Base-by-base conservation (phyloP, 2,329 filamentous ascomycete genomes). In the Teratosphaeria nubilosa region DNA sequence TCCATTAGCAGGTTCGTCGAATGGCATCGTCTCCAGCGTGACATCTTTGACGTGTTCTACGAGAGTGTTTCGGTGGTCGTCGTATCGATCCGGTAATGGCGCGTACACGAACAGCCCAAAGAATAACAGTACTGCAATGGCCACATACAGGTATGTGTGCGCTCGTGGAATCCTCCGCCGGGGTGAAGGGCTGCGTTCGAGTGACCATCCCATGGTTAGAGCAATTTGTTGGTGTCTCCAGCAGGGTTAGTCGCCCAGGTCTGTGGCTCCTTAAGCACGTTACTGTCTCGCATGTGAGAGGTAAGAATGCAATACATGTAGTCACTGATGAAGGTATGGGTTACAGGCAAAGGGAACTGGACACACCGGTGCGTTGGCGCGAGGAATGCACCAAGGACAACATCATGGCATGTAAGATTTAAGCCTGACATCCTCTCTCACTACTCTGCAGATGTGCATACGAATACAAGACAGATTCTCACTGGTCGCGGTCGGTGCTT, bases 51-150 rank as follows among this genome's bases (percentile, higher is more conserved):
- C 16, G 11, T 57, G 56, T 31, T 30, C 24, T 7, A 57, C 51
- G 10, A 57, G 20, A 20, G 56, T 51, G 5, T 57, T 51, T 11
- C 56, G 56, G 25, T 54, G 56, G 13, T 54, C 41, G 51, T 57
- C 51, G n/a, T 37, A 24, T 9, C 24, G 20, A 22, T 53, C 25
- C 25, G 56, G 56, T 27, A 57, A 37, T 14, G 56, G 56, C 34
- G 51, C 25, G 24, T 53, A 48, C 11, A 54, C 31, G 11, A 57
- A 54, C 10, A 57, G 25, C 7, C 16, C 31, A 31, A 57, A 57
- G 56, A 51, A 30, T 1, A 57, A 24, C 5, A 57, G 11, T 14
- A 48, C n/a, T 20, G 56, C 51, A 16, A 57, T 32, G 11, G 51
- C 32, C 22, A 48, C 24, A 27, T 54, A 54, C 11, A 54, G 13